Conservation (phyloP, 2,329 filamentous ascomycete genomes). For the Keithomyces neogunnii region DNA sequence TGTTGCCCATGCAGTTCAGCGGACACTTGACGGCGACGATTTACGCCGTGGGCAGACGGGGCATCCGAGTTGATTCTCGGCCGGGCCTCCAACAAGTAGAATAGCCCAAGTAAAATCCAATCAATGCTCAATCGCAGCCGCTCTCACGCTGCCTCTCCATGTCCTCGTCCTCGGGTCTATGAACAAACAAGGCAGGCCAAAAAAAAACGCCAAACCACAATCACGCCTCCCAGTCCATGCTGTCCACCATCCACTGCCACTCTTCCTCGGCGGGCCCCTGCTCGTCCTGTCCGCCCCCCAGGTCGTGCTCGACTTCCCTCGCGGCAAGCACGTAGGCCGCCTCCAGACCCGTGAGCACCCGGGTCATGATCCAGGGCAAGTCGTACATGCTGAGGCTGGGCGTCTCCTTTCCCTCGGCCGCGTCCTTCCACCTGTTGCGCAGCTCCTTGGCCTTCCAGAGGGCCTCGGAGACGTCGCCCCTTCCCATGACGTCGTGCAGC, state of each 20-base stretch:
- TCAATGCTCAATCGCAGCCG: no score
- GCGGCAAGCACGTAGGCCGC: constrained; percentile 44
- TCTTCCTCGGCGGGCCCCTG: constrained; percentile 14
- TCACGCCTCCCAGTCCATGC: constrained; percentile 28
- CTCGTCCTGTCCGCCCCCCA: constrained; percentile 31
- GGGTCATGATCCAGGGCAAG: constrained; percentile 48
- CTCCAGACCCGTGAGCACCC: constrained; percentile 51
- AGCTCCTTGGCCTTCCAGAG: constrained; percentile 60
- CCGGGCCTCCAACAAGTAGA: no score
- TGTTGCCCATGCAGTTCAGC: constrained; percentile 12
- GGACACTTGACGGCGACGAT: constrained; percentile 10
- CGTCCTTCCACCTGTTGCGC: constrained; percentile 65
- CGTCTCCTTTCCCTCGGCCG: constrained; percentile 36
- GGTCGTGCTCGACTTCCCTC: constrained; percentile 33
- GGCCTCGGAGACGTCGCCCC: constrained; percentile 45
- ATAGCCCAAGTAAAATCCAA: no score
- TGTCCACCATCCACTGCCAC: constrained; percentile 33
- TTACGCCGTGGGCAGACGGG: constrained; percentile 12
- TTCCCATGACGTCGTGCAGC: constrained; percentile 46
- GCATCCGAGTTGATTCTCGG: constrained; percentile 9
- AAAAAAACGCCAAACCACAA: background rate
- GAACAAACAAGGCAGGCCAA: background rate
- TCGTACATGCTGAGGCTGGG: constrained; percentile 49
- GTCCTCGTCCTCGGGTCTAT: no score
- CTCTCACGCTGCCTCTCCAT: no score